phyloP scores from a whole-genome alignment of 2,329 filamentous ascomycete genomes.

The Didymella keratinophila region DNA sequence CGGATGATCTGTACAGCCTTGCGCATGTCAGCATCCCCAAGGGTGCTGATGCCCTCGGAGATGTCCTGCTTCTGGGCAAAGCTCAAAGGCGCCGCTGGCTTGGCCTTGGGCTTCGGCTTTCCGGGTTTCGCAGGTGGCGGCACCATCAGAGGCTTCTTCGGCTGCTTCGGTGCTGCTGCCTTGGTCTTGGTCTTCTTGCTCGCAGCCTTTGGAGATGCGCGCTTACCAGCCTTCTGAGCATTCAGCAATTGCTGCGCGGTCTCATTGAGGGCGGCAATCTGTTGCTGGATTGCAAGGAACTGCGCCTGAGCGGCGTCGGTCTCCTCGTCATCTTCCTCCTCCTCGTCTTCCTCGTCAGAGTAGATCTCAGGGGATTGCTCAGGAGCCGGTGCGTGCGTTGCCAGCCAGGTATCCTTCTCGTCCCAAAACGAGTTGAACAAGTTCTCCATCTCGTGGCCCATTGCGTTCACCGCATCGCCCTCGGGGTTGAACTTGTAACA shows the following conservation, averaged over 20 bases:
- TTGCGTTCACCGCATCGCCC: conserved; percentile 74
- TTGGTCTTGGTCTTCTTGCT: conserved; percentile 58
- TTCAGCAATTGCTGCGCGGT: conserved; percentile 66
- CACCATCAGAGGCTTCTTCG: conserved; percentile 40
- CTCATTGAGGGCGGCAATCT: conserved; percentile 71
- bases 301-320: conserved; percentile 54
- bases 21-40: conserved; percentile 79
- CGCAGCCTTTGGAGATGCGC: conserved; percentile 60
- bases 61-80: conserved; percentile 90
- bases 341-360: conserved; percentile 68
- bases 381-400: conserved; percentile 72
- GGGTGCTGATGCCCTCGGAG: conserved; percentile 80
- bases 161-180: conserved; percentile 33
- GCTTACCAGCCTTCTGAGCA: conserved; percentile 56
- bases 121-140: conserved; percentile 41
- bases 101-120: conserved; percentile 59
- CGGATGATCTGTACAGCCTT: conserved; percentile 90
- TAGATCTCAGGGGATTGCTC: conserved; percentile 66
- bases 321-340: conserved; percentile 70
- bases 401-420: conserved; percentile 82
- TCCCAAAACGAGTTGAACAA: conserved; percentile 79
- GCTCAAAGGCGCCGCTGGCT: conserved; percentile 71
- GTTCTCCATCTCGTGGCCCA: conserved; percentile 76
- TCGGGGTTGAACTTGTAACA: conserved; percentile 91
- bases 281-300: conserved; percentile 64